Base-by-base conservation (phyloP, 208 protist species). In the Acanthamoeba lenticulata region DNA sequence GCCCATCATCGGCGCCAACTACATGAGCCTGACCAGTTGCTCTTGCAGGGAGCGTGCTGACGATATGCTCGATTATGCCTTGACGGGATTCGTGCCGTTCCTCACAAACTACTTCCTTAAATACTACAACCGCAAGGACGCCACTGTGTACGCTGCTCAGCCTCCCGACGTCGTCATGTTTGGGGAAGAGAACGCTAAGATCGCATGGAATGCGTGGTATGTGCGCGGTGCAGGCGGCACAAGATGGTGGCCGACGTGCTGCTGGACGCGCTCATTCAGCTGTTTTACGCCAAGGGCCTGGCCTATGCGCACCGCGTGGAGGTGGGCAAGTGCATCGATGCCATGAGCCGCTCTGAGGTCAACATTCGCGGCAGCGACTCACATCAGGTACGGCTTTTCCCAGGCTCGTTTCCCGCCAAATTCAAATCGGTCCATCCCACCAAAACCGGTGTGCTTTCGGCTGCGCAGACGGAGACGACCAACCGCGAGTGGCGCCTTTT, bases 201-300 rank as follows among this genome's bases (percentile, higher is more conserved):
- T n/a, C n/a, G n/a, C n/a, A n/a, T n/a, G n/a, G n/a, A n/a, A 19
- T 55, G 17, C 0, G 47, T 85, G 74, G 36, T 40, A 32, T 40
- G 3, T 42, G 19, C 32, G n/a, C 44, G 5, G 15, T 32, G 15
- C 34, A 90, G 55, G 27, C 44, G 85, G 17, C 85, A 90, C 85
- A 67, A 69, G 34, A 24, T 32, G 15, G 42, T 90, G 55, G n/a
- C 85, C 9, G 52, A 90, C n/a, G 6, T 67, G 15, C 27, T 90
- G 52, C 24, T 90, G 85, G 85, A 90, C 34, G 85, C 42, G 11
- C 85, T 90, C 34, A 67, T 29, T 1, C 24, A 90, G 52, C 85
- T 90, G 44, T 90, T 90, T 32, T 90, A 44, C 85, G 49, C 52
- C 34, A 90, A 90, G 52, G 85, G 36, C 5, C 85, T 85, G 42